Conservation (phyloP, 106 monocot genomes). For the Triglochin maritima region DNA sequence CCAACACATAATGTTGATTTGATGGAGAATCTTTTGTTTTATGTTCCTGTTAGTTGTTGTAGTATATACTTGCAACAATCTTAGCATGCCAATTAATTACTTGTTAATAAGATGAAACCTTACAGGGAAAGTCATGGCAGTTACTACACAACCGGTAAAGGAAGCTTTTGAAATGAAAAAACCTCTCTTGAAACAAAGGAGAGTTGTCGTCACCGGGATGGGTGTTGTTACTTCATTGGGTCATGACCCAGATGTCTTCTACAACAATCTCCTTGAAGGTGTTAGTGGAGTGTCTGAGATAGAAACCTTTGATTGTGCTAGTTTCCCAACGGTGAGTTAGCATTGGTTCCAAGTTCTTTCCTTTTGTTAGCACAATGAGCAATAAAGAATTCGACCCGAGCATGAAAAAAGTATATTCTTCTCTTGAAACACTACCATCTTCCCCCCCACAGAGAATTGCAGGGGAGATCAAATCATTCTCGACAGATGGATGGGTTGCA, state of each 20-base stretch:
- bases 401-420: too few species aligned
- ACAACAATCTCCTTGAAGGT: conserved; percentile 37
- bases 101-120: not conserved
- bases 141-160: conserved; percentile 35
- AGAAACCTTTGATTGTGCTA: conserved; percentile 80
- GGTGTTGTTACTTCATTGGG: conserved; percentile 89
- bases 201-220: conserved; percentile 94
- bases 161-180: conserved; percentile 44
- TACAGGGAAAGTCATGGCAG: conserved; percentile 11
- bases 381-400: too few species aligned
- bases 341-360: not conserved
- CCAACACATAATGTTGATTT: too few species aligned
- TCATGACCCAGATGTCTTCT: conserved; percentile 65
- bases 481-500: conserved; percentile 62
- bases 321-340: conserved; percentile 50
- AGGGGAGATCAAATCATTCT: conserved; percentile 73
- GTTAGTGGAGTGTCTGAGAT: conserved; percentile 59
- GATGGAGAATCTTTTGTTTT: too few species aligned
- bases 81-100: not conserved
- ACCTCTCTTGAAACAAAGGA: conserved; percentile 38
- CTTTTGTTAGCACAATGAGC: too few species aligned
- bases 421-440: not conserved
- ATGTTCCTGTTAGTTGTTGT: too few species aligned
- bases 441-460: conserved; percentile 50
- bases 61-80: too few species aligned